These are phyloP conservation scores for Cutaneotrichosporon cyanovorans DNA, from an alignment of 1,284 basidiomycete genomes.

Conservation along the genomic window DNA sequence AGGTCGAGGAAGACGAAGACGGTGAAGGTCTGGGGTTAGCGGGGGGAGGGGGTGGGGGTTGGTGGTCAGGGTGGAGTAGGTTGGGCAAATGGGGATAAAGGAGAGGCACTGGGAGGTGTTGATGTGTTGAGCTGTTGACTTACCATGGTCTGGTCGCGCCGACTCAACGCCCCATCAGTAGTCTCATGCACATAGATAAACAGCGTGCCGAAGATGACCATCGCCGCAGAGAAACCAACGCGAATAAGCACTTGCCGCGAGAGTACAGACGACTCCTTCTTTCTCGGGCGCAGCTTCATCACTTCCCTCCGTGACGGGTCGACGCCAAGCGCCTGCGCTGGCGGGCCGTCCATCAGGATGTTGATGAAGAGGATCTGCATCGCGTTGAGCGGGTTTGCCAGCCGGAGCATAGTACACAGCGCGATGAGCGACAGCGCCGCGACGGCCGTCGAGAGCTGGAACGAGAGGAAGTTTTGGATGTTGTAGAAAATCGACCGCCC, in stretches of 20 bases:
- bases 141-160: slow-evolving; percentile 90
- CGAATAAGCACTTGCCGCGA: slow-evolving; percentile 64
- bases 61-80: too few relatives aligned
- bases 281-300: slow-evolving; percentile 80
- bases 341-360: slow-evolving; percentile 98
- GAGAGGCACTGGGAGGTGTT: neutral
- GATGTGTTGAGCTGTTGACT: slow-evolving; percentile 32
- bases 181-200: slow-evolving; percentile 80
- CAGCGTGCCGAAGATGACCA: slow-evolving; percentile 81
- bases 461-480: slow-evolving; percentile 94
- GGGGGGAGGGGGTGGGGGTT: too few relatives aligned
- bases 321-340: slow-evolving; percentile 90
- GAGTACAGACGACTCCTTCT: slow-evolving; percentile 82
- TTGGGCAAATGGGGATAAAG: neutral
- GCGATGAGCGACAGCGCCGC: slow-evolving; percentile 93
- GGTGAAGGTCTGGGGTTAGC: slow-evolving; percentile 66
- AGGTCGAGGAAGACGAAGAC: slow-evolving; percentile 96
- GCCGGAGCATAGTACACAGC: slow-evolving; percentile 76
- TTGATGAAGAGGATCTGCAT: slow-evolving; percentile 99
- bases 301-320: slow-evolving; percentile 88
- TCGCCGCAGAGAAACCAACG: slow-evolving; percentile 79
- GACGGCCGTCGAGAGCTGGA: slow-evolving; percentile 93
- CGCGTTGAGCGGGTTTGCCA: slow-evolving; percentile 88
- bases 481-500: slow-evolving; percentile 98
- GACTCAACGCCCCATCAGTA: slow-evolving; percentile 69